phyloP scores from a whole-genome alignment of 768 basidiomycete genomes.

The Psilocybe azurescens region DNA sequence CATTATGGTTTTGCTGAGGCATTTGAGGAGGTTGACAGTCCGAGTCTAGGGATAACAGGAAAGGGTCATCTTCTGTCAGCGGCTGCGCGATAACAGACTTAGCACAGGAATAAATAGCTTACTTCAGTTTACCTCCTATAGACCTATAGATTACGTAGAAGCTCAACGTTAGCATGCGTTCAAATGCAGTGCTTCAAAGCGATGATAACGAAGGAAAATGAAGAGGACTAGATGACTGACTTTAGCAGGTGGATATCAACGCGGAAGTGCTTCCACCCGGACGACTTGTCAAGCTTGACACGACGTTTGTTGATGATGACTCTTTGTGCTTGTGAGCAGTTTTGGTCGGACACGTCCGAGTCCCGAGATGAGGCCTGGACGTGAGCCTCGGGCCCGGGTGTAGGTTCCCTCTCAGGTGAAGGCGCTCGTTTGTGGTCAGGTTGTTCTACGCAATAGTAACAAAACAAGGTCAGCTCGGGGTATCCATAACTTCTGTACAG shows the following conservation, averaged over 20 bases:
- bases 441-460: conserved; percentile 9
- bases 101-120: conserved; percentile 1
- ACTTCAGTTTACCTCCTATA: conserved; percentile 23
- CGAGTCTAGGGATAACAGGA: neutral
- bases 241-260: conserved; percentile 26
- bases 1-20: neutral
- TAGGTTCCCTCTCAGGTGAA: conserved; percentile 7
- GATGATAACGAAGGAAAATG: conserved; percentile 8
- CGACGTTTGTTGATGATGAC: conserved; percentile 13
- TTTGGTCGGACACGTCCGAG: neutral
- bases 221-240: conserved; percentile 14
- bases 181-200: neutral
- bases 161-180: conserved; percentile 4
- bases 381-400: conserved; percentile 1
- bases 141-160: conserved; percentile 15
- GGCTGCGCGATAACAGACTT: neutral
- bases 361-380: neutral
- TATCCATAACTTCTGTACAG: no score
- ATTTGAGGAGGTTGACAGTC: neutral
- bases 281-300: conserved; percentile 18
- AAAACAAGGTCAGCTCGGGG: no score
- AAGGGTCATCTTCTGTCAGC: neutral
- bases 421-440: conserved; percentile 8
- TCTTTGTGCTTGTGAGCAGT: conserved; percentile 5
- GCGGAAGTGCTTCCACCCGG: conserved; percentile 27